Conservation (phyloP, 177 flowering plant genomes). For the Vitis hybrid region DNA sequence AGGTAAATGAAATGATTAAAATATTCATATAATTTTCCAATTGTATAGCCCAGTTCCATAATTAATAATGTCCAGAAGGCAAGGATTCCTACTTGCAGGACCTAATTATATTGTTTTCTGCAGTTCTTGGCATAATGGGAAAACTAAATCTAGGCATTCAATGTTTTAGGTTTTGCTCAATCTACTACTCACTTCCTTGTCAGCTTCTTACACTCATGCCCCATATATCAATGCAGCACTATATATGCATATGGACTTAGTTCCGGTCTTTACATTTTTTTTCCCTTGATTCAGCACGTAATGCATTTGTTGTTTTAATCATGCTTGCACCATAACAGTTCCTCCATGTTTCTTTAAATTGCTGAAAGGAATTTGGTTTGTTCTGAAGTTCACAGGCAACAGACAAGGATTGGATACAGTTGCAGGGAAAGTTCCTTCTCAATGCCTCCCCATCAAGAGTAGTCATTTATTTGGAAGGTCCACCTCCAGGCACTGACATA, state of each 20-base stretch:
- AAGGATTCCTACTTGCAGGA: not conserved
- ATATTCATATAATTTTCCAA: not conserved
- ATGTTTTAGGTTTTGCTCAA: not conserved
- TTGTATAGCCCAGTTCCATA: not conserved
- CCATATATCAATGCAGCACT: too few relatives aligned
- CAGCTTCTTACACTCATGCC: not conserved
- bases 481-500: slow-evolving; percentile 91
- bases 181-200: not conserved
- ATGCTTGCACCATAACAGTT: too few relatives aligned
- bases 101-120: not conserved
- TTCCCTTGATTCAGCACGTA: too few relatives aligned
- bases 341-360: not conserved
- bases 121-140: not conserved
- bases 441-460: slow-evolving; percentile 73
- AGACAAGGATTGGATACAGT: slow-evolving; percentile 79
- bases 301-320: too few relatives aligned
- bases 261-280: too few relatives aligned
- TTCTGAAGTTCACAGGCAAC: slow-evolving; percentile 76
- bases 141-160: not conserved
- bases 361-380: slow-evolving; percentile 10
- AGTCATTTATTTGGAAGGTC: slow-evolving; percentile 85
- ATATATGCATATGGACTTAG: too few relatives aligned
- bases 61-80: not conserved
- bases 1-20: not conserved
- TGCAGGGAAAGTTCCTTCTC: slow-evolving; percentile 87